phyloP scores from a whole-genome alignment of 768 basidiomycete species.

The Phaeotremella skinneri region DNA sequence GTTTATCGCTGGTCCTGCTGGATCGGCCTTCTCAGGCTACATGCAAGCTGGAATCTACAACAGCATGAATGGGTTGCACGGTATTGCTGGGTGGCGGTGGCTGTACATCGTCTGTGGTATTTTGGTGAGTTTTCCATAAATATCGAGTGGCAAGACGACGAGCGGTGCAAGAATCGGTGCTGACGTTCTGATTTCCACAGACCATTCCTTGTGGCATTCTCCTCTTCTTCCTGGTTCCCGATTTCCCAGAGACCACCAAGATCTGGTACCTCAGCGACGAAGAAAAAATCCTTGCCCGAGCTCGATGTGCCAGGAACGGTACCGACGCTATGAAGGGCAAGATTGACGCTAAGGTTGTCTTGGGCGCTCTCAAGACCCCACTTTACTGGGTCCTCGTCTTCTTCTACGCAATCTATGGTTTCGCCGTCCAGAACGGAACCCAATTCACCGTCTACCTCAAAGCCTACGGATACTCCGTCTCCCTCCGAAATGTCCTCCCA shows the following conservation, averaged over 20 bases:
- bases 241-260: conserved; percentile 27
- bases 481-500: conserved; percentile 12
- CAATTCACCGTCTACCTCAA: conserved; percentile 18
- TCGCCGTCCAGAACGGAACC: conserved; percentile 12
- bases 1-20: conserved; percentile 19
- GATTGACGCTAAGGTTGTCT: conserved; percentile 9
- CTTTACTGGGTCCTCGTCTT: conserved; percentile 17
- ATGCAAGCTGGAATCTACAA: conserved; percentile 24
- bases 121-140: conserved; percentile 14
- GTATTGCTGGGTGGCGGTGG: conserved; percentile 29
- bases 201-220: conserved; percentile 22
- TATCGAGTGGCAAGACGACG: neutral
- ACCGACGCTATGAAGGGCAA: conserved; percentile 15
- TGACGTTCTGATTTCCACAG: neutral
- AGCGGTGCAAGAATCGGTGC: neutral
- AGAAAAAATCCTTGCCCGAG: conserved; percentile 20
- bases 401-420: conserved; percentile 16
- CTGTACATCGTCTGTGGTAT: conserved; percentile 27
- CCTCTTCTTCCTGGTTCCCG: conserved; percentile 26
- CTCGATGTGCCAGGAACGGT: conserved; percentile 15
- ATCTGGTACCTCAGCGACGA: conserved; percentile 27
- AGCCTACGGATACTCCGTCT: conserved; percentile 10
- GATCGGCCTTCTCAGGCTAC: conserved; percentile 18
- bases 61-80: conserved; percentile 15
- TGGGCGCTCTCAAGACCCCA: conserved; percentile 14